Conservation (phyloP, 2,329 filamentous ascomycete species). For the Fusarium luffae region DNA sequence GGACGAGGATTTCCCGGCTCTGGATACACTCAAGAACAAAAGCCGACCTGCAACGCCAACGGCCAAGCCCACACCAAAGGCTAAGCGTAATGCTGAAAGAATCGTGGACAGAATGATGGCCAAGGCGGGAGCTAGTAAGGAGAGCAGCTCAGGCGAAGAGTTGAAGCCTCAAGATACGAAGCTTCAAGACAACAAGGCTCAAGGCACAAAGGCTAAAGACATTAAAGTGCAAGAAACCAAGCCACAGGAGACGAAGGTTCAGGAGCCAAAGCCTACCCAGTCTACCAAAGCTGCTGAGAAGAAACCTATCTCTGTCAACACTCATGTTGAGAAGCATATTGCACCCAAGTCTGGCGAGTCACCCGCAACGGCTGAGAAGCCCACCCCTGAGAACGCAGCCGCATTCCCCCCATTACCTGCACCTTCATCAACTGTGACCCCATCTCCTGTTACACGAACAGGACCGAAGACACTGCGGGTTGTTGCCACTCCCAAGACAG, state of each 20-base stretch:
- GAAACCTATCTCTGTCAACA: conserved; percentile 59
- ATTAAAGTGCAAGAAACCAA: conserved; percentile 23
- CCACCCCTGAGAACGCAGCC: conserved; percentile 47
- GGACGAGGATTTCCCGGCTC: conserved; percentile 72
- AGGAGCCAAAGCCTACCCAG: conserved; percentile 24
- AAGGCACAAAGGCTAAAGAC: conserved; percentile 18
- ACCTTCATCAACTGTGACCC: conserved; percentile 56
- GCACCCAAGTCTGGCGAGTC: conserved; percentile 48
- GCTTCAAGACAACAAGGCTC: conserved; percentile 21
- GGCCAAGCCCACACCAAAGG: conserved; percentile 50
- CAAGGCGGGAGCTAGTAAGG: conserved; percentile 24
- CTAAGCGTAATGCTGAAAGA: conserved; percentile 50
- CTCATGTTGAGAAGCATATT: conserved; percentile 57
- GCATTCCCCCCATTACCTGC: conserved; percentile 64
- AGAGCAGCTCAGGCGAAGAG: conserved; percentile 30
- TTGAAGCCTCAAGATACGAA: conserved; percentile 34
- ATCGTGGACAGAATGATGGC: conserved; percentile 42
- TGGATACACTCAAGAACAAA: conserved; percentile 58
- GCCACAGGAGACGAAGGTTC: background rate
- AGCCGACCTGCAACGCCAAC: conserved; percentile 51
- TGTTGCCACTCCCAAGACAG: conserved; percentile 72
- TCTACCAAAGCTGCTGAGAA: conserved; percentile 27
- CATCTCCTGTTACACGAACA: conserved; percentile 62
- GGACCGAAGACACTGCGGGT: conserved; percentile 76
- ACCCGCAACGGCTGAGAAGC: conserved; percentile 48